Evolutionary conservation across 352 stramenopile species (phyloP).

Genomic region (Globisporangium mamillatum): DNA sequence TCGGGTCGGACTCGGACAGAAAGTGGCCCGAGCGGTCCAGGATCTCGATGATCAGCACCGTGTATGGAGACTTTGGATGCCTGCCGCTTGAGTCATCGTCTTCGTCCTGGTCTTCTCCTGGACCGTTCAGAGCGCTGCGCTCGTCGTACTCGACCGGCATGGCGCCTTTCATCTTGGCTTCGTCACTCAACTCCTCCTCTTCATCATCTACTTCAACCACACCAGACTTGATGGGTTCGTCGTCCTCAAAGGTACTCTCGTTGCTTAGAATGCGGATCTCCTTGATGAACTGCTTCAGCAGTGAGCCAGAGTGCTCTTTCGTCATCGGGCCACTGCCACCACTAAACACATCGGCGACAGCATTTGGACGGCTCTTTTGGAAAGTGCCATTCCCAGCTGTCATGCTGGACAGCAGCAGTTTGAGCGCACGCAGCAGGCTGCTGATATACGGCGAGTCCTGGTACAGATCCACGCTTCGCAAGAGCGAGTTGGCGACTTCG

Average conservation of each 20-base stretch:
- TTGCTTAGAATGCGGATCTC: constrained; percentile 59
- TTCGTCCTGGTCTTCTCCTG: constrained; percentile 25
- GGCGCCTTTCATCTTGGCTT: constrained; percentile 44
- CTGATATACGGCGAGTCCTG: constrained; percentile 53
- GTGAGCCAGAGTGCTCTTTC: constrained; percentile 9
- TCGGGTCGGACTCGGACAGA: constrained; percentile 58
- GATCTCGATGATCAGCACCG: constrained; percentile 64
- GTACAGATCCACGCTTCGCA: constrained; percentile 75
- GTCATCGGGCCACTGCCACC: constrained; percentile 2
- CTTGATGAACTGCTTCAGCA: constrained; percentile 51
- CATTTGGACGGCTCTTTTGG: neutral
- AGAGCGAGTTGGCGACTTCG: constrained; percentile 66
- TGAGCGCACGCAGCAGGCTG: constrained; percentile 58
- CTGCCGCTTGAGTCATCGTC: constrained; percentile 6
- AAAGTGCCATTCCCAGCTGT: constrained; percentile 15
- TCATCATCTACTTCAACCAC: constrained; percentile 10
- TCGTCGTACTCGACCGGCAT: constrained; percentile 73
- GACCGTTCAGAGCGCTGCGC: constrained; percentile 18
- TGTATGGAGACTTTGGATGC: constrained; percentile 29
- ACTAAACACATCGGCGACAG: neutral
- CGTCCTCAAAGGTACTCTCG: constrained; percentile 27
- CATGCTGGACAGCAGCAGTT: constrained; percentile 53
- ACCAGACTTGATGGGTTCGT: constrained; percentile 12
- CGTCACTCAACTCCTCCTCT: constrained; percentile 13
- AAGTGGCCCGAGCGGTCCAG: constrained; percentile 79